Base-by-base conservation (phyloP, 352 stramenopile genomes). In the Globisporangium emineosum region DNA sequence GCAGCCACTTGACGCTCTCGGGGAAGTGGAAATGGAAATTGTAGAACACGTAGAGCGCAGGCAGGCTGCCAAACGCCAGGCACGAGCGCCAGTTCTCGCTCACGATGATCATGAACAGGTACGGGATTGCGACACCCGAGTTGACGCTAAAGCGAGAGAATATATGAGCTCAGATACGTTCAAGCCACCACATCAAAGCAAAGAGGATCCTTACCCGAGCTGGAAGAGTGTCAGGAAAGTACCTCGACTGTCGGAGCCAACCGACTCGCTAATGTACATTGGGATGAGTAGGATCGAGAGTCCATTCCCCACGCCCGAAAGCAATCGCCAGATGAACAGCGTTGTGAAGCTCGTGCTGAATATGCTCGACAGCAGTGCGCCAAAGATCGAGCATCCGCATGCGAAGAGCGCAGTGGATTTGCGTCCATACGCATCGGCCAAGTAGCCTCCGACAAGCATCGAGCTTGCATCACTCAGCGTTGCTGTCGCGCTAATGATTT, bases 211-310 rank as follows among this genome's bases (percentile, higher is more conserved):
- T 56, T 69, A 92, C 83, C 83, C 87, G 9, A 96, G 81, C 47
- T 96, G 85, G 57, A 87, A 95, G 42, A 92, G 70, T 29, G 85
- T 89, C 42, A 96, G 72, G 69, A 88, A 90, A 4, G 70, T 69
- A 21, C 85, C 84, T 25, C 87, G 83, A 65, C 73, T 81, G 5
- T 76, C 64, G 45, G 81, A 75, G 60, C 89, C 76, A 19, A 93
- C 79, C 50, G 81, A 91, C 60, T 95, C 87, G 55, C 85, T 93
- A 35, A 94, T 94, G 73, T 94, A 96, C 86, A 95, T 95, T 37
- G 86, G 86, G n/a, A 95, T 70, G 40, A 95, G 68, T 37, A 95
- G 63, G 45, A 95, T 95, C 15, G 84, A 95, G 62, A 95, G 69
- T 1, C 84, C 86, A 30, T 95, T 95, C 60, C 86, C 84, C 19